Base-by-base conservation (phyloP, 2,329 filamentous ascomycete species). In the Phaeosphaeria sp. region DNA sequence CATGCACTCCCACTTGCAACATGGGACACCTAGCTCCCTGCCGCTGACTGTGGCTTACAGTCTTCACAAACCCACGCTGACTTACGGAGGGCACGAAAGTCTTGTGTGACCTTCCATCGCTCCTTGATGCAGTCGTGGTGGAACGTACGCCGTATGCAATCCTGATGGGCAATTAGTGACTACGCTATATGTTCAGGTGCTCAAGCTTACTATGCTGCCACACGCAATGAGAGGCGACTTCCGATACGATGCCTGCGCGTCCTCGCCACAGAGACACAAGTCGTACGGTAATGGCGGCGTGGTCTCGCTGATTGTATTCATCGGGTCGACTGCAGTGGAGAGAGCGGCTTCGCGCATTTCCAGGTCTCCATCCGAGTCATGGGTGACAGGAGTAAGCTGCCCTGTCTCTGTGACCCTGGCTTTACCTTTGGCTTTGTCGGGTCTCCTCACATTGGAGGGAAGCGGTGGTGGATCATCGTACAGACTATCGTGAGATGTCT, bases 61-160 rank as follows among this genome's bases (percentile, higher is more conserved):
- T 63, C 60, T 20, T 45, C 40, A 22, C 64, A 66, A 1, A 40
- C 49, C 64, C 64, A 66, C 2, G 42, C 27, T 13, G 33, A 50
- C 39, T 30, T 51, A 15, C 53, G 49, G 2, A 9, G 27, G 24
- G 44, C 24, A 1, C 53, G 49, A 21, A 21, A 13, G 1, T 17
- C 30, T 11, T 18, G 30, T 15, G 45, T 15, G 30, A 49, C 8
- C 25, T 44, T 44, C 59, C 57, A 64, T 21, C 53, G 42, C 1
- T 61, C 22, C 43, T 51, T 43, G 13, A 66, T 54, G 45, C 69
- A 72, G 9, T 62, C 49, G 5, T 65, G 42, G 22, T 72, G 69
- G 49, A 68, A 72, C 8, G 53, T 49, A 17, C 58, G 56, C 7
- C 68, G 67, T 25, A 66, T 52, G 36, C 69, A 72, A 36, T 63